Conservation (phyloP, 345 rosid genomes). For the Acer saccharum region DNA sequence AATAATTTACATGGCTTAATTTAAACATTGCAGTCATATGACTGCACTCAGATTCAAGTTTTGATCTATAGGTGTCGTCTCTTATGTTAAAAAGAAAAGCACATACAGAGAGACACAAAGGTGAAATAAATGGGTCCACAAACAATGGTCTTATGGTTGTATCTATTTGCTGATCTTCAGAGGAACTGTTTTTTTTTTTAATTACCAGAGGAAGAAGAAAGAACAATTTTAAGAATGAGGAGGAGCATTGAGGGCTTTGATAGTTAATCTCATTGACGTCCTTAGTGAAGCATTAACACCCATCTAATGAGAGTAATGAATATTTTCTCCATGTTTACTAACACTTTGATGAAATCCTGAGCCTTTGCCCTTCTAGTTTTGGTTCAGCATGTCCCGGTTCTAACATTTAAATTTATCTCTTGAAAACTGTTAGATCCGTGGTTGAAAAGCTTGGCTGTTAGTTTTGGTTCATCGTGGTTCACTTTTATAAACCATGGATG, state of each 20-base stretch:
- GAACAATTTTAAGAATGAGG: neutral
- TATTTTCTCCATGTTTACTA: neutral
- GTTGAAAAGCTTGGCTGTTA: constrained; percentile 68
- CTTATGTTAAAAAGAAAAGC: neutral
- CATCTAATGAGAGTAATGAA: neutral
- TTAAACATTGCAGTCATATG: neutral
- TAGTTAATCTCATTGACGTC: neutral
- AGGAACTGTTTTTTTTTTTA: neutral
- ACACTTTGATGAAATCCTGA: neutral
- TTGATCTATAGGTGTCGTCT: neutral
- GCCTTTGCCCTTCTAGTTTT: neutral
- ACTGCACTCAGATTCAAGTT: neutral
- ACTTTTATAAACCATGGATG: too few relatives aligned
- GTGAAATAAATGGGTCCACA: too few relatives aligned
- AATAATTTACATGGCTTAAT: too few relatives aligned
- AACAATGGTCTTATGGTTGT: too few relatives aligned
- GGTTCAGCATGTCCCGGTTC: constrained; percentile 12
- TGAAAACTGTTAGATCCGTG: constrained; percentile 53
- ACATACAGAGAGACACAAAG: too few relatives aligned
- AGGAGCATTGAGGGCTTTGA: neutral
- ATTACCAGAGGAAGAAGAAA: neutral
- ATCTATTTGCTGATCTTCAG: too few relatives aligned
- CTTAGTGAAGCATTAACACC: neutral
- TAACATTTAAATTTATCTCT: constrained; percentile 11
- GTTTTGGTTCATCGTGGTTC: too few relatives aligned